Conservation (phyloP, 2,329 filamentous ascomycete species). For the Fusarium redolens region DNA sequence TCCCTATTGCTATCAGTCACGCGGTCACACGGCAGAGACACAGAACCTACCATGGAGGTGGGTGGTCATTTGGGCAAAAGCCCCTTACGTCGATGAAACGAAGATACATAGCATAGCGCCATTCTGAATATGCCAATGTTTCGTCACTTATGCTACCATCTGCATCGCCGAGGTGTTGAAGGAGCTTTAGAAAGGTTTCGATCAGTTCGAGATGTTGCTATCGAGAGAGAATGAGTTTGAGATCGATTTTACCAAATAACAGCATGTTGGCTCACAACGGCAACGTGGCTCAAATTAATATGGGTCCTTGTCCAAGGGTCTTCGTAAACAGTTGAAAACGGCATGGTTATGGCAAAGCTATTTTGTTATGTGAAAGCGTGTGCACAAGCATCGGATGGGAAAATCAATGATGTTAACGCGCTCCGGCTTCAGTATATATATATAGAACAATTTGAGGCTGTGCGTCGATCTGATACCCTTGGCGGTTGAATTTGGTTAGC, state of each 20-base stretch:
- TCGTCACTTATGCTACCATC: background rate
- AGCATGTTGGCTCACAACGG: background rate
- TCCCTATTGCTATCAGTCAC: background rate
- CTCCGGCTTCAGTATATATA: background rate
- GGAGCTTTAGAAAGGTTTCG: background rate
- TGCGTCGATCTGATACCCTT: too few relatives aligned
- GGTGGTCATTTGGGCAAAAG: background rate
- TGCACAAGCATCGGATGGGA: rapidly evolving
- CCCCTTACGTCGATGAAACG: background rate
- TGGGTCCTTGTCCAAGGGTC: background rate
- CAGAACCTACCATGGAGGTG: background rate
- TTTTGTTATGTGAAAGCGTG: background rate
- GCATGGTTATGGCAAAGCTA: background rate
- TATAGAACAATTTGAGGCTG: background rate
- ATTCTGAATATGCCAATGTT: constrained; percentile 10
- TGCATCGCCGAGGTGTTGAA: background rate
- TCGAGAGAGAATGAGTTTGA: background rate
- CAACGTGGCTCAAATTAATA: background rate
- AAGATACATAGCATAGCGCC: constrained; percentile 4
- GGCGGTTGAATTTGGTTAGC: too few relatives aligned
- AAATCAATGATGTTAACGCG: rapidly evolving
- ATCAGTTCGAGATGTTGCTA: constrained; percentile 7
- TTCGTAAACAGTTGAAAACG: background rate
- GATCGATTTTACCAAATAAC: background rate
- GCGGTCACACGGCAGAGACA: rapidly evolving